phyloP scores from a whole-genome alignment of 768 basidiomycete genomes.

The Termitomyces sp. region DNA sequence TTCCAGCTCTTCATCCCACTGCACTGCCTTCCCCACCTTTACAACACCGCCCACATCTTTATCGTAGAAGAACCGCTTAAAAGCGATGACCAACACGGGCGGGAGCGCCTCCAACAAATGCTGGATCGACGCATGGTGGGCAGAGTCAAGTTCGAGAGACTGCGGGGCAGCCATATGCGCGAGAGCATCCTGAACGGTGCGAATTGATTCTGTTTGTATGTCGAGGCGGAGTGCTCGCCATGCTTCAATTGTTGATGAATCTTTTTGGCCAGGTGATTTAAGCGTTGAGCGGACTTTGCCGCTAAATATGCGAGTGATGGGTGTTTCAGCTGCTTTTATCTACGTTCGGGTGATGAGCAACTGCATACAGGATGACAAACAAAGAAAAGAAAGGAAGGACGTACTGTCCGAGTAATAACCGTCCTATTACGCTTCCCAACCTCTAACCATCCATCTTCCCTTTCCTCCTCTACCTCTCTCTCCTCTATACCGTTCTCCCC shows the following conservation, averaged over 20 bases:
- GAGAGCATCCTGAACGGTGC: conserved; percentile 80
- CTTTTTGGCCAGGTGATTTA: conserved; percentile 74
- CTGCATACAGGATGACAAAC: background rate
- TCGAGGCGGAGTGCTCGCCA: conserved; percentile 88
- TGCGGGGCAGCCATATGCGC: conserved; percentile 74
- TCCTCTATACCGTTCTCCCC: conserved; percentile 31
- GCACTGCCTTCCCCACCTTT: conserved; percentile 80
- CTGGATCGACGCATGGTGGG: conserved; percentile 63
- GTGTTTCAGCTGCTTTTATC: conserved; percentile 78
- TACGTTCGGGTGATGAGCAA: conserved; percentile 18
- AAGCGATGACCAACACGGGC: conserved; percentile 77
- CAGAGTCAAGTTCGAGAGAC: conserved; percentile 64
- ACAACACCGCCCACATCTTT: conserved; percentile 66
- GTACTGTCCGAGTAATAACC: conserved; percentile 73
- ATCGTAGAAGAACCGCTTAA: conserved; percentile 91
- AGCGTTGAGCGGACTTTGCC: conserved; percentile 87
- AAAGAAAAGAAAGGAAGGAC: conserved; percentile 20
- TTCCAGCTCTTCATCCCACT: conserved; percentile 72
- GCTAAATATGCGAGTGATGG: conserved; percentile 89
- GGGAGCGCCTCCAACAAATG: conserved; percentile 78
- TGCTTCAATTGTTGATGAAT: conserved; percentile 85
- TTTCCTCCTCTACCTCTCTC: conserved; percentile 17
- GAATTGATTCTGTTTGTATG: conserved; percentile 58
- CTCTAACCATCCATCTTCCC: conserved; percentile 83
- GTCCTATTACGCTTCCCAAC: conserved; percentile 85